A percentile compares a stretch with the other conserved stretches of the same genome.
Evolutionary conservation across 805 yeast species (phyloP).

Genomic region (Nakazawaea anatomiae): DNA sequence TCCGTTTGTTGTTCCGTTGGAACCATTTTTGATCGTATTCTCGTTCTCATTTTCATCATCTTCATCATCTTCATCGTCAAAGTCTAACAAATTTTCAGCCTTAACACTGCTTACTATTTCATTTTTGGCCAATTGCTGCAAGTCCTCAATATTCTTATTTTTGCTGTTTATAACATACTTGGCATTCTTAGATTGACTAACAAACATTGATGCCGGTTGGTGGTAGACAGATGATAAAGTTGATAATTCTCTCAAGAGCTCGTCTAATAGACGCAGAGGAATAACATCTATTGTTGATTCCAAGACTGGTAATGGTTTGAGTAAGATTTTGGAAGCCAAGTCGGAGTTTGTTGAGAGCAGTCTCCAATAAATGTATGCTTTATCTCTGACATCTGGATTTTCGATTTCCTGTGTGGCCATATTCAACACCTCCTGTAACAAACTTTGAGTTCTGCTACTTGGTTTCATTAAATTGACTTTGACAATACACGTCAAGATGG

Average conservation of each 20-base stretch:
- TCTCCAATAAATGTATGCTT: slow-evolving; percentile 79
- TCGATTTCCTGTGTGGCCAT: slow-evolving; percentile 59
- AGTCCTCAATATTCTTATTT: slow-evolving; percentile 66
- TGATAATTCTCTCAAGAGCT: slow-evolving; percentile 68
- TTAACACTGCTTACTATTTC: slow-evolving; percentile 59
- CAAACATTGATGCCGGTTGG: slow-evolving; percentile 67
- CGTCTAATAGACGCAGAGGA: slow-evolving; percentile 61
- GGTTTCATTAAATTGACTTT: slow-evolving; percentile 38
- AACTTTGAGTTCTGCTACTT: slow-evolving; percentile 26
- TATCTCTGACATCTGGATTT: slow-evolving; percentile 74
- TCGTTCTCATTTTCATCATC: slow-evolving; percentile 6
- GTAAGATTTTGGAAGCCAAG: slow-evolving; percentile 46
- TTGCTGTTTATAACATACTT: slow-evolving; percentile 17
- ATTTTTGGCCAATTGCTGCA: slow-evolving; percentile 67
- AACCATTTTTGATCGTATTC: slow-evolving; percentile 1
- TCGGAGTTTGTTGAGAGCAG: slow-evolving; percentile 46
- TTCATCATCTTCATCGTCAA: slow-evolving; percentile 57
- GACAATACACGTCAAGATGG: slow-evolving; percentile 56
- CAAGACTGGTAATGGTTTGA: slow-evolving; percentile 64
- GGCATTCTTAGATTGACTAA: slow-evolving; percentile 21
- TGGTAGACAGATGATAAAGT: slow-evolving; percentile 87
- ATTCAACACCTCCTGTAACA: slow-evolving; percentile 55
- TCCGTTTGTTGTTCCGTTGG: slow-evolving; percentile 15
- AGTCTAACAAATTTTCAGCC: slow-evolving; percentile 79
- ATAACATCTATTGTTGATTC: slow-evolving; percentile 67